Percentiles rank a stretch among this genome's conserved stretches.
These are phyloP conservation scores for Biscogniauxia sp. DNA, from an alignment of 2,329 filamentous ascomycete species.

Conservation along the genomic window DNA sequence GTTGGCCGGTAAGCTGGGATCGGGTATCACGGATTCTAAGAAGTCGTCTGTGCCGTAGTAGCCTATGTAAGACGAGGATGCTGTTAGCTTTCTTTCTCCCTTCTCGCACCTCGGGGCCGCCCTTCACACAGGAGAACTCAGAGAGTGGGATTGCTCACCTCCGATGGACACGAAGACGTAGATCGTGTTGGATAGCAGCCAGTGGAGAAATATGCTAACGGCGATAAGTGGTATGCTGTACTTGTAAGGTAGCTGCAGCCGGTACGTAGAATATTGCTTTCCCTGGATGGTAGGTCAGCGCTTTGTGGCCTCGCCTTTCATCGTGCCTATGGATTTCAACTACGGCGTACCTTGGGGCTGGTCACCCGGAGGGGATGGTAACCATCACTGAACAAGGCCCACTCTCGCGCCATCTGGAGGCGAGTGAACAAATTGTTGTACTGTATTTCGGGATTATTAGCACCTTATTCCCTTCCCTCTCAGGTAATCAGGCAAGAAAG, in stretches of 20 bases:
- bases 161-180: slow-evolving; percentile 6
- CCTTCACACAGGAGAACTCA: no score
- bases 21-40: background rate
- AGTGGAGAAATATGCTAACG: slow-evolving; percentile 6
- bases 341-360: slow-evolving; percentile 14
- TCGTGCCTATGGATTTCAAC: background rate
- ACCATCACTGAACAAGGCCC: slow-evolving; percentile 30
- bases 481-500: background rate
- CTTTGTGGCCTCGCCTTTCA: background rate
- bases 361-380: slow-evolving; percentile 34
- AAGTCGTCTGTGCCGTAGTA: slow-evolving; percentile 20
- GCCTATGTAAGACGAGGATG: slow-evolving; percentile 14
- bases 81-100: background rate
- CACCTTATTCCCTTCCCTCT: background rate
- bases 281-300: slow-evolving; percentile 4
- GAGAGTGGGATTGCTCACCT: background rate
- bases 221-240: slow-evolving; percentile 10
- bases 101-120: no score
- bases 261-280: slow-evolving; percentile 32
- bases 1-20: slow-evolving; percentile 5
- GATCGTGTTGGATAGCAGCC: slow-evolving; percentile 8
- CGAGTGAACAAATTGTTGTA: slow-evolving; percentile 40
- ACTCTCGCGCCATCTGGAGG: slow-evolving; percentile 42
- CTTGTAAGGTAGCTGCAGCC: slow-evolving; percentile 13
- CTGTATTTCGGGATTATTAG: background rate